Evolutionary conservation across 2,329 filamentous ascomycete genomes (phyloP).

Genomic region (Ophiosphaerella narmari): DNA sequence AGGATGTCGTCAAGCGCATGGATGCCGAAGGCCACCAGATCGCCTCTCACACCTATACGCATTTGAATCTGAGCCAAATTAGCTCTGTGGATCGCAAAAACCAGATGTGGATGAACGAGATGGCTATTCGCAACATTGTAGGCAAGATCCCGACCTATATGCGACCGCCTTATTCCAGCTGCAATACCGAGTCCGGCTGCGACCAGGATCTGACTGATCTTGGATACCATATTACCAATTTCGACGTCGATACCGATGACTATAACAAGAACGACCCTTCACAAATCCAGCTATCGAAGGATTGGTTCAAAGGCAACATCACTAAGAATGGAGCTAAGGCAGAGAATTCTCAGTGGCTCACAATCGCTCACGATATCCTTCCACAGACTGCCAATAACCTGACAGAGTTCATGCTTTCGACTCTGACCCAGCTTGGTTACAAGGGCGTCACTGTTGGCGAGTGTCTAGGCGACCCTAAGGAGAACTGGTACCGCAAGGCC

Average conservation of each 20-base stretch:
- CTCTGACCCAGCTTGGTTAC: slow-evolving; percentile 47
- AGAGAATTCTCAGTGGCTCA: slow-evolving; percentile 49
- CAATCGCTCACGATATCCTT: slow-evolving; percentile 58
- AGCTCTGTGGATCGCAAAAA: slow-evolving; percentile 51
- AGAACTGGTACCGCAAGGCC: slow-evolving; percentile 56
- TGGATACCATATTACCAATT: slow-evolving; percentile 65
- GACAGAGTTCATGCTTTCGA: slow-evolving; percentile 52
- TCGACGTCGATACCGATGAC: slow-evolving; percentile 66
- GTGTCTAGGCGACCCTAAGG: slow-evolving; percentile 51
- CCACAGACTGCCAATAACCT: slow-evolving; percentile 51
- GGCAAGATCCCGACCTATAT: slow-evolving; percentile 62
- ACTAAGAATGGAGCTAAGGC: slow-evolving; percentile 30
- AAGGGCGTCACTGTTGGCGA: slow-evolving; percentile 54
- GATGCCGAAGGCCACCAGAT: slow-evolving; percentile 62
- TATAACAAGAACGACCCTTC: slow-evolving; percentile 59
- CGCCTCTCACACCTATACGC: slow-evolving; percentile 62
- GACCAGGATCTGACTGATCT: slow-evolving; percentile 49
- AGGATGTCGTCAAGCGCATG: slow-evolving; percentile 61
- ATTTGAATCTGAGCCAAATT: slow-evolving; percentile 54
- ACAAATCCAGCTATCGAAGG: slow-evolving; percentile 58
- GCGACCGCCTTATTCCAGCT: slow-evolving; percentile 56
- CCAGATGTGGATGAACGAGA: slow-evolving; percentile 60
- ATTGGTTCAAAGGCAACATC: slow-evolving; percentile 57
- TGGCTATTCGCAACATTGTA: slow-evolving; percentile 60
- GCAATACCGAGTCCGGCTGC: slow-evolving; percentile 43